These are phyloP conservation scores for Aspergillus proliferans DNA, from an alignment of 2,329 filamentous ascomycete genomes.

Conservation along the genomic window DNA sequence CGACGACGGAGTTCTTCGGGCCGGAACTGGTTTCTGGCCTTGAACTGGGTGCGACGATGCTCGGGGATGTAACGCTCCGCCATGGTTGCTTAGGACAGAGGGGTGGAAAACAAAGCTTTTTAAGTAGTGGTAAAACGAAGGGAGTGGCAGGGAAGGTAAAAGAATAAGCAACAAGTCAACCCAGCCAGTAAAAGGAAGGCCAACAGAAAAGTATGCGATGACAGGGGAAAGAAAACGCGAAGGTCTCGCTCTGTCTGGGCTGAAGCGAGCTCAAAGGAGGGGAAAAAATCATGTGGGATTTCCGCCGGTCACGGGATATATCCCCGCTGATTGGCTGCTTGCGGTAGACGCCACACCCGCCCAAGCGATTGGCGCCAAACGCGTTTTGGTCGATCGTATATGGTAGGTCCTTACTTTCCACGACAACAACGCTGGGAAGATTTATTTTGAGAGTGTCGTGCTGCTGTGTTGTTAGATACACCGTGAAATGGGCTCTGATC, in stretches of 20 bases:
- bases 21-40: slow-evolving; percentile 99
- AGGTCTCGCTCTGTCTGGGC: slow-evolving; percentile 12
- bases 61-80: slow-evolving; percentile 99
- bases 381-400: neutral
- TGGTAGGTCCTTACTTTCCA: neutral
- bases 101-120: slow-evolving; percentile 11
- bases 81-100: slow-evolving; percentile 55
- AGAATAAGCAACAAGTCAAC: slow-evolving; percentile 10
- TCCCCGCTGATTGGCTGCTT: slow-evolving; percentile 16
- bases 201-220: slow-evolving; percentile 1
- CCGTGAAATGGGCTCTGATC: neutral
- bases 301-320: neutral
- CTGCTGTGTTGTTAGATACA: neutral
- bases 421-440: neutral
- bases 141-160: slow-evolving; percentile 14
- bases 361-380: slow-evolving; percentile 20
- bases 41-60: slow-evolving; percentile 98
- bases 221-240: slow-evolving; percentile 8
- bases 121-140: slow-evolving; percentile 6
- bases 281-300: slow-evolving; percentile 20
- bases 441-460: neutral
- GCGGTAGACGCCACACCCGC: slow-evolving; percentile 18
- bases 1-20: slow-evolving; percentile 96
- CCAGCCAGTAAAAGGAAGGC: neutral
- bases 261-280: slow-evolving; percentile 13